phyloP scores from a whole-genome alignment of 2,329 filamentous ascomycete species.

The Zymoseptoria crescenta region DNA sequence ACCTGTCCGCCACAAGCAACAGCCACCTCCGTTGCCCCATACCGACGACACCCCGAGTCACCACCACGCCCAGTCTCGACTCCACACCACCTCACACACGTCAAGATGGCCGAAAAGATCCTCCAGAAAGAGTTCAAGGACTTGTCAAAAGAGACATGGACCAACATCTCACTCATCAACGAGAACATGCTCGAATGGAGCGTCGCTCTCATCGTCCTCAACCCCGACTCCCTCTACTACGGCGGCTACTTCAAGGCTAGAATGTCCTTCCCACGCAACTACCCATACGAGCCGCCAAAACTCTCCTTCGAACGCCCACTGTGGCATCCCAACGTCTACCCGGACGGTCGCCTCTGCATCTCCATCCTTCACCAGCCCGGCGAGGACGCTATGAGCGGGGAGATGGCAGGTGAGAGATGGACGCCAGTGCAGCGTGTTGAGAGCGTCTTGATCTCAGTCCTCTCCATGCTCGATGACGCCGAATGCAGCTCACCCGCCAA shows the following conservation, averaged over 20 bases:
- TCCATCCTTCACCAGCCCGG: constrained; percentile 91
- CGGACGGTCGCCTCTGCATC: constrained; percentile 86
- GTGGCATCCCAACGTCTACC: constrained; percentile 89
- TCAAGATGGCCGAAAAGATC: constrained; percentile 59
- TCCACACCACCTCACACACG: not conserved
- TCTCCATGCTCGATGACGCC: constrained; percentile 86
- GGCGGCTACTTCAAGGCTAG: constrained; percentile 88
- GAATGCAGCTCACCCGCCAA: constrained; percentile 92
- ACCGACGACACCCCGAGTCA: not conserved
- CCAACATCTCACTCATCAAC: constrained; percentile 76
- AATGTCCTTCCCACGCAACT: constrained; percentile 81
- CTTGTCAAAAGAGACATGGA: constrained; percentile 85
- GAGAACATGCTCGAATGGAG: constrained; percentile 84
- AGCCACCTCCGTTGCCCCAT: constrained; percentile 1
- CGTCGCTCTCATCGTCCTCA: constrained; percentile 83
- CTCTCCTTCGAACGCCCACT: constrained; percentile 78
- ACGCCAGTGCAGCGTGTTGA: constrained; percentile 89
- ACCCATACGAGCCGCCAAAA: constrained; percentile 81
- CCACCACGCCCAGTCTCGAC: not conserved
- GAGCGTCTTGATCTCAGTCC: constrained; percentile 84
- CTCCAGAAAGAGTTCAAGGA: constrained; percentile 82
- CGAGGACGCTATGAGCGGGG: constrained; percentile 86
- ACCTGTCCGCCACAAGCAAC: not conserved
- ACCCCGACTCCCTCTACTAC: constrained; percentile 84
- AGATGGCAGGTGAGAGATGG: constrained; percentile 85